These are phyloP conservation scores for Yamadazyma scolyti DNA, from an alignment of 805 yeast species.

Conservation along the genomic window DNA sequence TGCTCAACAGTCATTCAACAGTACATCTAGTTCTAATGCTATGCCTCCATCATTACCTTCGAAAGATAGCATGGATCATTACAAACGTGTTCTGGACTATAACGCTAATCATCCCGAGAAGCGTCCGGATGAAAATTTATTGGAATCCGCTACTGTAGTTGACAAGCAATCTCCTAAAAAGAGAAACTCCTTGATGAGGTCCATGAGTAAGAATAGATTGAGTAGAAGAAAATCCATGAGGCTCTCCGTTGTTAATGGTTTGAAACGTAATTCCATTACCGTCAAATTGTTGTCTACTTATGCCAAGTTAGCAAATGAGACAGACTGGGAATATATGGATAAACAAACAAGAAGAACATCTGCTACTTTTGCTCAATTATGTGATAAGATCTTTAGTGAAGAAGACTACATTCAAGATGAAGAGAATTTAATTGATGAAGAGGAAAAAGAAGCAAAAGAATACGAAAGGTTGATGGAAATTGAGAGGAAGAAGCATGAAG, in stretches of 20 bases:
- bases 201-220: conserved; percentile 26
- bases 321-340: conserved; percentile 67
- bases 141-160: conserved; percentile 27
- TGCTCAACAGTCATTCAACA: conserved; percentile 22
- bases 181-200: conserved; percentile 24
- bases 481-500: conserved; percentile 49
- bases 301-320: conserved; percentile 62
- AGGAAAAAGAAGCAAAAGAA: conserved; percentile 39
- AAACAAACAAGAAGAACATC: conserved; percentile 73
- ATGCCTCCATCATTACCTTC: conserved; percentile 42
- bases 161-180: conserved; percentile 15
- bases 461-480: conserved; percentile 46
- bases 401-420: conserved; percentile 53
- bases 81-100: conserved; percentile 9
- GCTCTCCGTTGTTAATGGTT: conserved; percentile 40
- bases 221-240: conserved; percentile 34
- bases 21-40: conserved; percentile 11
- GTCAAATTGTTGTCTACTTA: conserved; percentile 67
- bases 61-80: conserved; percentile 25
- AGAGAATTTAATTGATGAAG: conserved; percentile 38
- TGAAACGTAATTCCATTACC: conserved; percentile 67
- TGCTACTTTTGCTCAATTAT: conserved; percentile 71
- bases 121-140: conserved; percentile 12
- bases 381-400: conserved; percentile 74
- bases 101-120: conserved; percentile 8